These are phyloP conservation scores for Ascochyta viciae-villosae DNA, from an alignment of 2,329 filamentous ascomycete genomes.

Conservation along the genomic window DNA sequence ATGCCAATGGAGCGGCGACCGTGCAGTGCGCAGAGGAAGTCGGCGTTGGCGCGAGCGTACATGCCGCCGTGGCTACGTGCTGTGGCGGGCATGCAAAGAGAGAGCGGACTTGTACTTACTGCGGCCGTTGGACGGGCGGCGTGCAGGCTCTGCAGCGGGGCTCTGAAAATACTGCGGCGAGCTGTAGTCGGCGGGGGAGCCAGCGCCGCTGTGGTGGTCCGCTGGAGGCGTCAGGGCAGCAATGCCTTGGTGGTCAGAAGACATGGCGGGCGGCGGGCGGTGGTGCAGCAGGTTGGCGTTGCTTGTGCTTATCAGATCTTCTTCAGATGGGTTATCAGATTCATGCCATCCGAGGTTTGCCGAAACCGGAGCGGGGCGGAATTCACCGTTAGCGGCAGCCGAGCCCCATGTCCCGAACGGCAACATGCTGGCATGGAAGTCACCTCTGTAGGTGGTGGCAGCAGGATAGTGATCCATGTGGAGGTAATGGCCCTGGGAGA, in stretches of 20 bases:
- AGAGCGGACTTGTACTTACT: conserved; percentile 21
- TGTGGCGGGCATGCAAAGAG: conserved; percentile 21
- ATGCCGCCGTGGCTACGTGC: conserved; percentile 4
- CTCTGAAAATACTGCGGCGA: conserved; percentile 21
- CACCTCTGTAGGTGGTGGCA: not conserved
- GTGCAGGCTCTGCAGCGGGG: conserved; percentile 21
- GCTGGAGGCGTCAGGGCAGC: conserved; percentile 22
- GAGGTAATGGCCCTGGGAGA: too few relatives aligned
- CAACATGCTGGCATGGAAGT: not conserved
- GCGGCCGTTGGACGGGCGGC: conserved; percentile 24
- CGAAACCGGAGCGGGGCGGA: conserved; percentile 30
- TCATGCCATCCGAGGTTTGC: conserved; percentile 23
- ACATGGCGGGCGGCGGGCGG: conserved; percentile 26
- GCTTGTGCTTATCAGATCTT: conserved; percentile 37
- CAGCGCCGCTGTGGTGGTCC: conserved; percentile 21
- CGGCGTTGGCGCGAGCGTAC: not conserved
- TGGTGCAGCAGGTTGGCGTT: conserved; percentile 25
- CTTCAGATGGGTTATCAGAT: not conserved
- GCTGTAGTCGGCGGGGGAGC: conserved; percentile 20
- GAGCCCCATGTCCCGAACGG: not conserved
- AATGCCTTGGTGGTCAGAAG: conserved; percentile 23
- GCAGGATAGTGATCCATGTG: too few relatives aligned
- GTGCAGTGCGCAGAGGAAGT: not conserved
- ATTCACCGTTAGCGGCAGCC: conserved; percentile 1
- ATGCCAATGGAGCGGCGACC: not conserved